Evolutionary conservation across 2,329 filamentous ascomycete genomes (phyloP).

Genomic region (Penicillium polonicum): DNA sequence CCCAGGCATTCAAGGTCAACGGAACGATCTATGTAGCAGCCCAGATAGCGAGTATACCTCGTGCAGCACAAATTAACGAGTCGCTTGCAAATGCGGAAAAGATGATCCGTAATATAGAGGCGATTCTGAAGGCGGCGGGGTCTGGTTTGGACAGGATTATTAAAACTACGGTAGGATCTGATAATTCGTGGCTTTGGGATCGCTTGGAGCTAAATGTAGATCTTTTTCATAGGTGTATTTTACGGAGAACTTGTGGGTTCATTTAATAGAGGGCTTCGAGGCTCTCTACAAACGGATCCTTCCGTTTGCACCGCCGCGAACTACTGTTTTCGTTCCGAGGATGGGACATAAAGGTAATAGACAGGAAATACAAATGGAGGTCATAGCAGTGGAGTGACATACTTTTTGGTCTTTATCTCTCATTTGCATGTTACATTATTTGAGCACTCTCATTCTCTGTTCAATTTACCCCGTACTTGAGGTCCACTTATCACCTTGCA

Average conservation of each 20-base stretch:
- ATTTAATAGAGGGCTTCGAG: background rate
- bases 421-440: background rate
- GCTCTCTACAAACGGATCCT: background rate
- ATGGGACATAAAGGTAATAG: background rate
- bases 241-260: background rate
- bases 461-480: background rate
- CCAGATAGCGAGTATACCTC: background rate
- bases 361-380: background rate
- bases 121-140: background rate
- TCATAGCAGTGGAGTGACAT: background rate
- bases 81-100: background rate
- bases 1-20: slow-evolving; percentile 6
- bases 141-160: background rate
- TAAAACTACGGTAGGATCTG: slow-evolving; percentile 2
- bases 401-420: no score
- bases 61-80: background rate
- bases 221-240: background rate
- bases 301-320: background rate
- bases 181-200: background rate
- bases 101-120: slow-evolving; percentile 1
- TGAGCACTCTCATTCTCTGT: background rate
- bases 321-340: background rate
- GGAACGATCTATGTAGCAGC: slow-evolving; percentile 3
- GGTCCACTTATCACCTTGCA: background rate
- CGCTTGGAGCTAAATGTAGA: background rate